phyloP scores from a whole-genome alignment of 2,329 filamentous ascomycete species.

The Exophiala spinifera region DNA sequence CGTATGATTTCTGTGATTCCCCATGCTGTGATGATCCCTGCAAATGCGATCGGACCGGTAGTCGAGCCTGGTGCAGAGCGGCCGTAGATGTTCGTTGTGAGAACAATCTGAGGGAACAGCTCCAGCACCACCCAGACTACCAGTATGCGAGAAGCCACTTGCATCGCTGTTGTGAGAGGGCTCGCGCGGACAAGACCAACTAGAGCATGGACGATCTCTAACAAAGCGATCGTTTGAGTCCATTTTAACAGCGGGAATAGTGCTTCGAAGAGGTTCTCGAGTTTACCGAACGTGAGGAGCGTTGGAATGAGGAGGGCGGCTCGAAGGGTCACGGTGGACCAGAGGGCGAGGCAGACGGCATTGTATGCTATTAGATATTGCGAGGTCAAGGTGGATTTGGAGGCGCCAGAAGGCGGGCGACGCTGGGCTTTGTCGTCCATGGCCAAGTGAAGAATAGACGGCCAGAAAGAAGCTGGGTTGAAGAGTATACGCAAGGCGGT shows the following conservation, averaged over 20 bases:
- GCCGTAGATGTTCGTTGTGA: constrained; percentile 51
- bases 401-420: neutral
- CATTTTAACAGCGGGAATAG: constrained; percentile 48
- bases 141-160: constrained; percentile 81
- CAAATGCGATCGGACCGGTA: constrained; percentile 35
- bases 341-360: constrained; percentile 69
- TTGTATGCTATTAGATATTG: constrained; percentile 86
- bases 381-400: constrained; percentile 49
- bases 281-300: constrained; percentile 48
- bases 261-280: constrained; percentile 46
- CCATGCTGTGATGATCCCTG: constrained; percentile 72
- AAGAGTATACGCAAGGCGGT: too few species aligned
- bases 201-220: constrained; percentile 81
- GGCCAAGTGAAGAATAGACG: too few species aligned
- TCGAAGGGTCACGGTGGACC: constrained; percentile 72
- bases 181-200: constrained; percentile 82
- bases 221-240: constrained; percentile 75
- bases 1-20: constrained; percentile 86
- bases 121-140: constrained; percentile 84
- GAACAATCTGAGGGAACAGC: constrained; percentile 66
- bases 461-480: too few species aligned
- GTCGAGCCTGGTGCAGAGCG: constrained; percentile 16
- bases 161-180: constrained; percentile 79
- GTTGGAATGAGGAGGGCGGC: constrained; percentile 56
- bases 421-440: neutral